Percentiles rank a stretch among this genome's conserved stretches.
These are phyloP conservation scores for Prunus persica DNA, from an alignment of 306 rosid species.

Conservation along the genomic window Prunus_persica_NCBIv2 NC_034009.1:37066501-37067000, in stretches of 20 bases:
- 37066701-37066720: neutral
- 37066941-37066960: neutral
- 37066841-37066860: constrained; percentile 21
- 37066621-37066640: constrained; percentile 36
- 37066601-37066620: constrained; percentile 24
- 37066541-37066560: constrained; percentile 8
- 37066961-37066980: neutral
- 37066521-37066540: constrained; percentile 26
- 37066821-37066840: constrained; percentile 24
- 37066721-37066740: constrained; percentile 17
- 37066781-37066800: neutral
- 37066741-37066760: constrained; percentile 7
- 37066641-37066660: constrained; percentile 16
- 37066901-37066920: neutral
- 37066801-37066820: neutral
- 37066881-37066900: neutral
- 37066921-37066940: neutral
- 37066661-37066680: constrained; percentile 5
- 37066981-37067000: neutral
- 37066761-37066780: neutral
- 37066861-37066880: neutral
- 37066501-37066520: constrained; percentile 14
- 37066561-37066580: constrained; percentile 18
- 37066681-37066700: constrained; percentile 28
- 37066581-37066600: constrained; percentile 21